Conservation (phyloP, 169 alveolate species). For the Cryptosporidium ubiquitum region DNA sequence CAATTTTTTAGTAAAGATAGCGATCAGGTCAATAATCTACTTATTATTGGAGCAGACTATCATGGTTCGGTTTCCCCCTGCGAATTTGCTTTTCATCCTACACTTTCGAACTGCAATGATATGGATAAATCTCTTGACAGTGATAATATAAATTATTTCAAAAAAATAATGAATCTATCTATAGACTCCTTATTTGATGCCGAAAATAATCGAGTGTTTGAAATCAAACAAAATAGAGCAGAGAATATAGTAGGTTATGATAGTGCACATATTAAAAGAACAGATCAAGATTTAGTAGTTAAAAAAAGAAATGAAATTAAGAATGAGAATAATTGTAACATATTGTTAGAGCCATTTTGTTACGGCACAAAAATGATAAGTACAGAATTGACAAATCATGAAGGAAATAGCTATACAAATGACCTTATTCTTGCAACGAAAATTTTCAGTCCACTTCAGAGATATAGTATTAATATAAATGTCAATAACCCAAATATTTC, state of each 20-base stretch:
- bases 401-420: neutral
- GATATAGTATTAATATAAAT: neutral
- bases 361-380: slow-evolving; percentile 16
- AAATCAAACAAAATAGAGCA: neutral
- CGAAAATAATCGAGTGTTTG: neutral
- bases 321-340: neutral
- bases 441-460: neutral
- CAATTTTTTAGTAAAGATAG: neutral
- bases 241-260: neutral
- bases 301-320: neutral
- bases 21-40: neutral
- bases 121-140: neutral
- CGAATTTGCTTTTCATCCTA: slow-evolving; percentile 37
- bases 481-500: neutral
- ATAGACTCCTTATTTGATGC: neutral
- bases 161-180: neutral
- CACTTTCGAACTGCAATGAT: neutral
- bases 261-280: neutral
- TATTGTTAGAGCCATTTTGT: neutral
- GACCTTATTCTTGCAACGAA: neutral
- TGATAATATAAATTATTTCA: neutral
- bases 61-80: slow-evolving; percentile 53
- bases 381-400: neutral
- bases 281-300: neutral
- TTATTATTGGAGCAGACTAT: slow-evolving; percentile 35